Conservation (phyloP, 495 filamentous ascomycete species). For the Mytilinidion resinicola region DNA sequence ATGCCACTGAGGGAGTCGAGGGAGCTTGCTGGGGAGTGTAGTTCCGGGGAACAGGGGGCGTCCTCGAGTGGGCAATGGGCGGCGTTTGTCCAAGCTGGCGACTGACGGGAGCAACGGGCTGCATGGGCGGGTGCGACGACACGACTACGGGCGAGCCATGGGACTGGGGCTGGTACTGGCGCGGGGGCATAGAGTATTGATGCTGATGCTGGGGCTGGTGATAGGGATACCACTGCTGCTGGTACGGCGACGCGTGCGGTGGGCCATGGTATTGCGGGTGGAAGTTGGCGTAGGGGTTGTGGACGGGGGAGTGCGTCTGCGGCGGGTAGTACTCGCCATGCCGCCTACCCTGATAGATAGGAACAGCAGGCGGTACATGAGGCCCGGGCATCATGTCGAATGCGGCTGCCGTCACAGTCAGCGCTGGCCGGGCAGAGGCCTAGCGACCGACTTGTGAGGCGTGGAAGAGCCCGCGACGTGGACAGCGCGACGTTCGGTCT, state of each 20-base stretch:
- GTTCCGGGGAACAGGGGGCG: constrained; percentile 16
- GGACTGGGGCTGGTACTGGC: constrained; percentile 22
- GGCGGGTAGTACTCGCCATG: constrained; percentile 34
- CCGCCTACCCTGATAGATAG: constrained; percentile 31
- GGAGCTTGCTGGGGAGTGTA: constrained; percentile 19
- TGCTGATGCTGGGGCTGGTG: constrained; percentile 26
- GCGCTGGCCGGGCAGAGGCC: constrained; percentile 23
- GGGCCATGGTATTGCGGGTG: constrained; percentile 33
- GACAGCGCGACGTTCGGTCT: not conserved
- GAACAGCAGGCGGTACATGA: constrained; percentile 29
- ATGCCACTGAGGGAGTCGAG: constrained; percentile 16
- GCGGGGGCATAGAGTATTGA: constrained; percentile 21
- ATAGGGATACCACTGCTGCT: constrained; percentile 27
- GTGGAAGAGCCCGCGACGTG: constrained; percentile 1
- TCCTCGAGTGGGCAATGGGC: constrained; percentile 21
- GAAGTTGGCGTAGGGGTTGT: constrained; percentile 32
- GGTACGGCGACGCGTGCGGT: constrained; percentile 29
- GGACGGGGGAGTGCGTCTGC: constrained; percentile 33
- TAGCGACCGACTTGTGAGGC: constrained; percentile 27
- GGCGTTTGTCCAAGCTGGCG: constrained; percentile 25
- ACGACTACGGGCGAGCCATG: constrained; percentile 34
- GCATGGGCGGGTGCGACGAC: constrained; percentile 33
- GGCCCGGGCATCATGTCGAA: constrained; percentile 27
- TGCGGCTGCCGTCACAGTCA: constrained; percentile 26
- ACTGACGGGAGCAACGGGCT: constrained; percentile 28